Base-by-base conservation (phyloP, 768 basidiomycete genomes). In the Clitopilus hobsonii region DNA sequence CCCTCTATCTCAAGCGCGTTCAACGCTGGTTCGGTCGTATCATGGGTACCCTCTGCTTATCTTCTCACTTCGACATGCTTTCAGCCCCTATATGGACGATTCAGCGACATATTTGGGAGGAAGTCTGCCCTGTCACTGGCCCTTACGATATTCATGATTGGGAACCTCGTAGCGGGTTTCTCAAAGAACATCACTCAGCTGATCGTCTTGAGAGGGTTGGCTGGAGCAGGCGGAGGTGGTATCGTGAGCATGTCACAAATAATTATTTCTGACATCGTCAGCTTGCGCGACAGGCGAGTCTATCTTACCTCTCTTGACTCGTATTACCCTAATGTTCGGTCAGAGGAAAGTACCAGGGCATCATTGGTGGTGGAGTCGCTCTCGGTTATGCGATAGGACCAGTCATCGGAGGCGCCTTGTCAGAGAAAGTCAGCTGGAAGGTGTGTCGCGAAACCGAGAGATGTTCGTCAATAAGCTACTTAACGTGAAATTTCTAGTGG, bases 331-430 rank as follows among this genome's bases (percentile, higher is more conserved):
- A 30, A 29, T 29, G 6, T 29, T 16, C 56, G 51, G 49, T 16
- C 57, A 84, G 84, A 58, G 88, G 88, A 23, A 89, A 89, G 69
- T 91, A 89, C 61, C 86, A 88, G 60, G 89, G 89, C 1, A 85
- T 89, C 29, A 84, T 86, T 20, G 82, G 84, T 2, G 81, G 76
- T 4, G 69, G 75, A 6, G 67, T 76, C 18, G 83, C 84, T 0
- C 67, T 85, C 10, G 84, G 86, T 3, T 88, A 84, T 60, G 78
- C 81, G 0, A 73, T 86, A 4, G 88, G 88, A 0, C 88, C 88
- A 0, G 71, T 87, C 0, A 71, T 89, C 3, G 88, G 88, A 5
- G 88, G 89, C 52, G 77, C 77, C 0, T 67, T 90, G 32, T 75
- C 84, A 2, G 74, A 88, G 64, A 82, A 79, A 52, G 81, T 76